Base-by-base conservation (phyloP, 345 rosid species). In the Melaleuca quinquenervia region DNA sequence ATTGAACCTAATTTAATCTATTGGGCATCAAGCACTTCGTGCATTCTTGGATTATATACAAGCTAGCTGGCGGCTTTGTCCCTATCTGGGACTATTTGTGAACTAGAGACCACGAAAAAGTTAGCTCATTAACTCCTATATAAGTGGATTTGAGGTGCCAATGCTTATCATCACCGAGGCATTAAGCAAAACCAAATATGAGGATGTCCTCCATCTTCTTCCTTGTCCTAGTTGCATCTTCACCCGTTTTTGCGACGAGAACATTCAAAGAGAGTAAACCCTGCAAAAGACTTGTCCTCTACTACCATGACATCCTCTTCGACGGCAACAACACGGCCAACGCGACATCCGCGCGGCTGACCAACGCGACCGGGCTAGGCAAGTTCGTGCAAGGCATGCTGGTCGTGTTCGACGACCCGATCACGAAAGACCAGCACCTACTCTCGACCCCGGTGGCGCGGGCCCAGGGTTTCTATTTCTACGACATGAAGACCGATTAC, bases 381-480 rank as follows among this genome's bases (percentile, higher is more conserved):
- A 84, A 89, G 88, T 91, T 80, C 88, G 50, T 87, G 18, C 91
- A 91, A 11, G 94, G 97, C 12, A 87, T 62, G 89, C 75, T 94
- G 13, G 91, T 94, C 45, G 90, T 94, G 29, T 93, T 95, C 58
- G 94, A 94, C 27, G 96, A 90, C 84, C 96, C 96, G 4, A 80
- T 92, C 64, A 96, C 93, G 0, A 86, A 85, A 85, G 91, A 93
- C 85, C 87, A 88, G 27, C 88, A 87, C 86, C 91, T 92, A 14
- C 89, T 82, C 9, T 92, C 98, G 20, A 87, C 82, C 45, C 90
- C 94, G 0, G 85, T 87, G 29, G 96, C 94, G 22, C 53, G 91
- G 29, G 95, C 98, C 36, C 93, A 96, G 86, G 97, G 98, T 22
- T 87, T 94, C 50, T 94, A 96, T 80, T 92, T 95, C 87, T 94